Base-by-base conservation (phyloP, 257 asterid genomes). In the Nemophila menziesii region DNA sequence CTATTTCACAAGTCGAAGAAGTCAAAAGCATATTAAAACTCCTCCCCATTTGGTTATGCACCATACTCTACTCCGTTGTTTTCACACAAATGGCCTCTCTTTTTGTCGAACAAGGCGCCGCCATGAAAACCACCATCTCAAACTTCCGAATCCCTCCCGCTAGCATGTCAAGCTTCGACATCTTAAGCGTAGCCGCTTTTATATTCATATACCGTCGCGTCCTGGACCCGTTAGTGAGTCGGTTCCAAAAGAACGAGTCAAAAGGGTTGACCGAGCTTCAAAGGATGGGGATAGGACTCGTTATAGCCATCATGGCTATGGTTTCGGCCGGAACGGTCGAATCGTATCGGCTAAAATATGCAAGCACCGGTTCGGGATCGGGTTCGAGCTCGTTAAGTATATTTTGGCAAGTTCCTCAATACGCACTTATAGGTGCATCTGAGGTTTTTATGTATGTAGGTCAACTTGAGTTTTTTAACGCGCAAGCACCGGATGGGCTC, bases 21-120 rank as follows among this genome's bases (percentile, higher is more conserved):
- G 59, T 46, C 18, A 63, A 63, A 43, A 51, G 65, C 56, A 63
- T 63, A 21, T 8, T 63, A n/a, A 55, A 53, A 20, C 20, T 63
- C 43, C 22, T 63, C 5, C 70, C 70, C 2, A 63, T 63, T 19
- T 63, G 65, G 70, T 63, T 63, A 14, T 63, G 70, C 65, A 63
- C 70, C 11, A 63, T 63, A 15, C 19, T 57, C 1, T 63, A 57
- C 45, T 63, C 70, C 2, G 65, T 63, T 0, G 48, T 63, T 42
- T 63, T 51, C 60, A 56, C 70, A 17, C 70, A 56, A 22, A 62
- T 62, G 63, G 58, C 58, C 0, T 62, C 68, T 19, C 62, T 62
- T 16, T 62, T 55, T 27, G 68, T 62, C 12, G 68, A 62, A 45
- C 68, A 62, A 43, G 68, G 68, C 16, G 63, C 51, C 11, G 63